phyloP scores from a whole-genome alignment of 164 flowering plant genomes.

The Annona cherimola region DNA sequence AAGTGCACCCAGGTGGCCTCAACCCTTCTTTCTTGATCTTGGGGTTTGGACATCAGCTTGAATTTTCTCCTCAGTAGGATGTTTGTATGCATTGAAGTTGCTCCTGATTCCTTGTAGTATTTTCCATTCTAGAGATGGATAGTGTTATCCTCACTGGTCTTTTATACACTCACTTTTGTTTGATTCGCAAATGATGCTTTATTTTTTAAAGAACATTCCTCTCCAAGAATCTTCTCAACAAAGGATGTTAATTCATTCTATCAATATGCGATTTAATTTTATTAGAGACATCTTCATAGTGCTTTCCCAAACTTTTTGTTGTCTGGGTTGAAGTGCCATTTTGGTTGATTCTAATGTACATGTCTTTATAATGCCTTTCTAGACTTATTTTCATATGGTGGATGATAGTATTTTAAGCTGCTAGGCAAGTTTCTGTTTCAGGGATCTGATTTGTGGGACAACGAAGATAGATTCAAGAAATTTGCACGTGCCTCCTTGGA shows the following conservation, averaged over 20 bases:
- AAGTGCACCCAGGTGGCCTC: too few relatives aligned
- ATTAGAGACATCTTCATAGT: not conserved
- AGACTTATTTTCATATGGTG: not conserved
- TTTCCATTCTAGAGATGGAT: not conserved
- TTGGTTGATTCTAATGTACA: not conserved
- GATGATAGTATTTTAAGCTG: not conserved
- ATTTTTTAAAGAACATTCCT: too few relatives aligned
- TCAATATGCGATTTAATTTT: not conserved
- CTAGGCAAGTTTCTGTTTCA: conserved; percentile 15
- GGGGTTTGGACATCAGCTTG: not conserved
- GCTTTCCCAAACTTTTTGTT: not conserved
- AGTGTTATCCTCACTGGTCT: not conserved
- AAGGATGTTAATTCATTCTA: not conserved
- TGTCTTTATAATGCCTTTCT: not conserved
- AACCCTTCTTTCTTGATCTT: not conserved
- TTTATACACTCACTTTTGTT: not conserved
- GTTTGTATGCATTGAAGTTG: not conserved
- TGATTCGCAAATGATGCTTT: too few relatives aligned
- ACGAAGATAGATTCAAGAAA: conserved; percentile 58
- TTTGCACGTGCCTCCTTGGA: conserved; percentile 78
- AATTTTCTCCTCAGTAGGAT: too few relatives aligned
- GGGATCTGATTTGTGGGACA: conserved; percentile 89
- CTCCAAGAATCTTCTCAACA: not conserved
- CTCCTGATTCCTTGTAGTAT: not conserved
- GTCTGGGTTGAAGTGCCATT: not conserved